Base-by-base conservation (phyloP, 129 eudicot species). In the Centrapalus pauciflorus region DNA sequence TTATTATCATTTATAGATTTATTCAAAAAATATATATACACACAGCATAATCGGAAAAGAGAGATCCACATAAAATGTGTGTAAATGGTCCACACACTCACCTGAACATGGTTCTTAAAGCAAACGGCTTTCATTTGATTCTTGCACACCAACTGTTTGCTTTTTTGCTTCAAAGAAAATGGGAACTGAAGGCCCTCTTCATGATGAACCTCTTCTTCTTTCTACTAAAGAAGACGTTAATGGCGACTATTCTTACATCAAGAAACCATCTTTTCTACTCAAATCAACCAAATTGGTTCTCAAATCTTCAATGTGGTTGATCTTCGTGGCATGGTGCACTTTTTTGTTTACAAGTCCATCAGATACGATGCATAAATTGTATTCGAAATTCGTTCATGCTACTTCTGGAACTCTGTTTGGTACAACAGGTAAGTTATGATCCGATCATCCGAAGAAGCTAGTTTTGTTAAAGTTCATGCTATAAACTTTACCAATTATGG, bases 261-360 rank as follows among this genome's bases (percentile, higher is more conserved):
- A 76, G 32, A 60, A 61, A 30, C 63, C 71, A 74, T 37, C 79
- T 17, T 38, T 82, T 3, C 40, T 85, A 41, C 21, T 75, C 24
- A 66, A 85, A 69, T 81, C 81, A 8, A 41, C 70, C 7, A 85
- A 81, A 83, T 83, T 79, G 91, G 66, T 76, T 78, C 87, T 93
- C 43, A 88, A 79, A 67, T 41, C 74, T 54, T 52, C 76, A 61
- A 82, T 88, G 87, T 88, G 95, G 96, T 68, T 46, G 16, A 74
- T 88, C 70, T 93, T 93, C 70, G 49, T 93, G 40, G 12, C 67
- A n/a, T 93, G 98, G 98, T 77, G 74, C 61, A 60, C 79, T 66
- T 72, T 80, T 43, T 49, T 85, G 27, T 83, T 84, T 38, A 64
- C 86, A 1, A 66, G 35, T 45, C 98, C 96, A 57, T 74, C 72